Evolutionary conservation across 2,329 filamentous ascomycete genomes (phyloP), one percentile per base, ranked within the genome.

Genomic region (Laburnicola sp.): DNA sequence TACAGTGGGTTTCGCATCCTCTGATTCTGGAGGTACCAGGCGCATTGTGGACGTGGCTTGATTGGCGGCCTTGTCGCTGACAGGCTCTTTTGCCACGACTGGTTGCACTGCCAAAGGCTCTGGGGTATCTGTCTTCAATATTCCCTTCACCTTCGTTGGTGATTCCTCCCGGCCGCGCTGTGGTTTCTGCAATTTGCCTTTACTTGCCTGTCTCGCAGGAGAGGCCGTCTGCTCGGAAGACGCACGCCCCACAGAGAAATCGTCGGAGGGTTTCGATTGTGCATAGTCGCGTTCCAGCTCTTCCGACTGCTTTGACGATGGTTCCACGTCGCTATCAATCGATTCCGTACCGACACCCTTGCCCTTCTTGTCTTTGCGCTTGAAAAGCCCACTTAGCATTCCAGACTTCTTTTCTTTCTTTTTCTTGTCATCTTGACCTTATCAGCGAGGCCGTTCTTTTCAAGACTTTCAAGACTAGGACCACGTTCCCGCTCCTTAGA

Each of bases 401-500:
- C 85, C 84, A 4, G 82, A 77, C 68, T 90, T 87, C 75, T 87
- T 87, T 54, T 81, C 79, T 60, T 82, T 91, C 71, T 84, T 86
- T 69, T 86, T 89, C 73, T 88, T 88, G 59, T 89, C 87, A 42
- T 93, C 88, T 71, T 74, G 48, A 66, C 65, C 64, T 83, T 84
- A 36, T 91, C 88, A 22, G 78, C 75, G 11, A 78, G 79, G 2
- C 83, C 80, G 30, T 82, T 76, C 74, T 88, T 91, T 50, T 91
- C 87, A 45, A 89, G 80, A 51, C 85, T 86, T 57, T 96, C 91
- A 39, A 95, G 77, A 68, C 89, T 93, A 71, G 82, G 84, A 69
- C 64, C 62, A 79, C 85, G 79, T 52, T 79, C 75, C 27, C 67
- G 79, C 53, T 79, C 75, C 27, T 66, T 69, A 38, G 65, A 61